Conservation (phyloP, 1,284 basidiomycete genomes). For the Moesziomyces sp. region DNA sequence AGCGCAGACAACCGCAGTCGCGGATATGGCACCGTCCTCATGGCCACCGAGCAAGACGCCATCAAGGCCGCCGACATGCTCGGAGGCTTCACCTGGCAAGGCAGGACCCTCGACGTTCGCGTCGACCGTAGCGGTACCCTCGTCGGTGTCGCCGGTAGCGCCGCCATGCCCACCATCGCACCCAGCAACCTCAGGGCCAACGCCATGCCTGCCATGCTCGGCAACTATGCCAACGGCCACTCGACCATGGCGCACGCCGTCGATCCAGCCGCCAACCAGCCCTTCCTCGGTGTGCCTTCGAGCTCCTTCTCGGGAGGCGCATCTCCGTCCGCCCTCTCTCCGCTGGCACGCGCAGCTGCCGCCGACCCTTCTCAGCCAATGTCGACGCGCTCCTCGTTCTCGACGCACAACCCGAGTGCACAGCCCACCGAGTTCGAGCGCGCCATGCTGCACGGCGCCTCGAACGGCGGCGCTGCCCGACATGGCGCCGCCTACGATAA, state of each 20-base stretch:
- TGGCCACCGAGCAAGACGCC: constrained; percentile 67
- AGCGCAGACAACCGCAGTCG: constrained; percentile 64
- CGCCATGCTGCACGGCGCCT: constrained; percentile 27
- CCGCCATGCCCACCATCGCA: constrained; percentile 24
- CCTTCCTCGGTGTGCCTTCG: constrained; percentile 29
- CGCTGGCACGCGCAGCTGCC: constrained; percentile 7
- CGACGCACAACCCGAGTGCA: constrained; percentile 8
- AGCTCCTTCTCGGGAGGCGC: constrained; percentile 16
- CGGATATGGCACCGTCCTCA: constrained; percentile 63
- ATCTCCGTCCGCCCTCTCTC: constrained; percentile 22
- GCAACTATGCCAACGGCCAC: constrained; percentile 6
- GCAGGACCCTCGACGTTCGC: constrained; percentile 61
- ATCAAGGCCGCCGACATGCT: constrained; percentile 68
- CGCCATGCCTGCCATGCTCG: constrained; percentile 1
- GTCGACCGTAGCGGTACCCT: constrained; percentile 59
- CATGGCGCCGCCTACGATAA: constrained; percentile 13
- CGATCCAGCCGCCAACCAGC: constrained; percentile 9
- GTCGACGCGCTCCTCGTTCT: constrained; percentile 25
- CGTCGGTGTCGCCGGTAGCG: constrained; percentile 40
- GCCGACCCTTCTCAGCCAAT: constrained; percentile 9
- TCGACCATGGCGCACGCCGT: not conserved
- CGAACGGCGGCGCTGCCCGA: constrained; percentile 12
- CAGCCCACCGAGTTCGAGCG: constrained; percentile 26
- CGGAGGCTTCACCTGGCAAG: constrained; percentile 68
- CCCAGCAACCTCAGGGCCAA: constrained; percentile 3